Evolutionary conservation across 148 eudicot genomes (phyloP).

Genomic region (Camellia lanceoleosa): DNA sequence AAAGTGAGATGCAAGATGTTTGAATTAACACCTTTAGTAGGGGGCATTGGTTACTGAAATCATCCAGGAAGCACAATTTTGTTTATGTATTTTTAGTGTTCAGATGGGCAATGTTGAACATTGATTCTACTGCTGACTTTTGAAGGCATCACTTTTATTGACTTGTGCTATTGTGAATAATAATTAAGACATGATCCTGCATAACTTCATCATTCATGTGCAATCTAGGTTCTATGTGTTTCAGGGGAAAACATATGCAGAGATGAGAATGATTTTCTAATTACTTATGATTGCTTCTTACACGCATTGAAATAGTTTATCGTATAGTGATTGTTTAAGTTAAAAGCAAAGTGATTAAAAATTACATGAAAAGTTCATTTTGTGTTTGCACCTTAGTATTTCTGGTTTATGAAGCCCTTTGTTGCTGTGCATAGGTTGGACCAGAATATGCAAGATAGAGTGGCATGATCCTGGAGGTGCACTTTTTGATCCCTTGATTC

Average conservation of each 20-base stretch:
- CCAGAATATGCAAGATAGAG: too few species aligned
- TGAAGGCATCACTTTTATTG: not conserved
- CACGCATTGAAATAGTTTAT: not conserved
- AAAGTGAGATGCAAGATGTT: not conserved
- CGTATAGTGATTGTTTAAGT: not conserved
- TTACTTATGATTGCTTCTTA: not conserved
- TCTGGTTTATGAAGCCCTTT: conserved; percentile 10
- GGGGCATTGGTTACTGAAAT: not conserved
- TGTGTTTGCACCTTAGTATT: not conserved
- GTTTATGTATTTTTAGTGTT: not conserved
- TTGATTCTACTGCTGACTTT: too few species aligned
- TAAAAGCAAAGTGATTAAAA: not conserved
- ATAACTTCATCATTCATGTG: not conserved
- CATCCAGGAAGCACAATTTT: not conserved
- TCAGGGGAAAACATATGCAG: too few species aligned
- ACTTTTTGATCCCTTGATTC: conserved; percentile 74
- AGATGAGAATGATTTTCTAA: not conserved
- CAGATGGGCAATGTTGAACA: not conserved
- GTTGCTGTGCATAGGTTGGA: conserved; percentile 24
- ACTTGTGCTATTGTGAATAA: not conserved
- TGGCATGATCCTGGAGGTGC: too few species aligned
- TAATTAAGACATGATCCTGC: not conserved
- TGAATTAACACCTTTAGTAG: not conserved
- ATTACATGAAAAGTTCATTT: not conserved
- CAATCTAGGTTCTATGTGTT: not conserved